Evolutionary conservation across 2,329 filamentous ascomycete species (phyloP).

Genomic region (Amauroascus niger): DNA sequence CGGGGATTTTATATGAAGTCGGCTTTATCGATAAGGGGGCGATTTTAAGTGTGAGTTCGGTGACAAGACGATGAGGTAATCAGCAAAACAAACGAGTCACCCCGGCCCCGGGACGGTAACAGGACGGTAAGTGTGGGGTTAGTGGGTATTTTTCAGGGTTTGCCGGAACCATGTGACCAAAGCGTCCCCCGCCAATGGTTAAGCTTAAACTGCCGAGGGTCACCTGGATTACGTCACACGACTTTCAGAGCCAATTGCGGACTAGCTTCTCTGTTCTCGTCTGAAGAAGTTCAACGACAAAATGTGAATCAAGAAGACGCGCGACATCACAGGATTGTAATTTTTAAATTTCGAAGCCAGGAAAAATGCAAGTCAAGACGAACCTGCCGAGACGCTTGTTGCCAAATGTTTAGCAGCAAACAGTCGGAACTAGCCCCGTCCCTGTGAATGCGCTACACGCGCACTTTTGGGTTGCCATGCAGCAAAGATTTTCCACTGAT

Average conservation of each 20-base stretch:
- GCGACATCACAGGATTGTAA: too few relatives aligned
- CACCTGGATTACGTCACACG: neutral
- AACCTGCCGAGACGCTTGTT: neutral
- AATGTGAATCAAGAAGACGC: too few relatives aligned
- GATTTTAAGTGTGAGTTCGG: neutral
- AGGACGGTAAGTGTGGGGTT: neutral
- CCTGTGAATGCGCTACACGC: neutral
- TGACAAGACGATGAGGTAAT: conserved; percentile 3
- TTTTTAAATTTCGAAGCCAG: too few relatives aligned
- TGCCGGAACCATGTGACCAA: neutral
- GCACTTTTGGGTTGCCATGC: neutral
- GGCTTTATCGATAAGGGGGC: neutral
- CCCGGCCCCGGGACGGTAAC: neutral
- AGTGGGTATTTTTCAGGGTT: conserved; percentile 3
- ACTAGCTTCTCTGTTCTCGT: neutral
- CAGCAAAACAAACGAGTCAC: neutral
- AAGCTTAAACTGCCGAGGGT: conserved; percentile 6
- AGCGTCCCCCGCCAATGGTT: neutral
- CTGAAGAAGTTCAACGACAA: neutral
- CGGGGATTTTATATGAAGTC: neutral
- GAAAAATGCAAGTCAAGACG: neutral
- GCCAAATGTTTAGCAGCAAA: neutral
- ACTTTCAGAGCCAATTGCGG: neutral
- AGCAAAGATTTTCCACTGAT: neutral
- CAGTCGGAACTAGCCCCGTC: neutral